Percentiles rank a stretch among this genome's conserved stretches.
Evolutionary conservation across 2,329 filamentous ascomycete genomes (phyloP).

Genomic region (Paecilomyces dactylethromorphus): DNA sequence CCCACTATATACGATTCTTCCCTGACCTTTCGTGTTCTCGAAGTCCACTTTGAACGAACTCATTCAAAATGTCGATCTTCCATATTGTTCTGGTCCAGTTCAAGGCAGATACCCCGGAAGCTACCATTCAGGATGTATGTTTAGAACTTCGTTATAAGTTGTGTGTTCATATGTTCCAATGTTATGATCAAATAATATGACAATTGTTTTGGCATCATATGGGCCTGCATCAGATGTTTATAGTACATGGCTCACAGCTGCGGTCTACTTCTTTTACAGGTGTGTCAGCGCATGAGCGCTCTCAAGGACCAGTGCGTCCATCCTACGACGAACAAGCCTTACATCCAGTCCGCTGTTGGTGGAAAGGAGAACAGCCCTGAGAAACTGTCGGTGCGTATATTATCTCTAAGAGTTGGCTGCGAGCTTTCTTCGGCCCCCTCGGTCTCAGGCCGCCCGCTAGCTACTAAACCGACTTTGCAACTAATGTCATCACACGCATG

Average conservation of each 20-base stretch:
- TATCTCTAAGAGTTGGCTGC: not conserved
- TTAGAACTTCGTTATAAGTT: not conserved
- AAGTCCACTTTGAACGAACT: not conserved
- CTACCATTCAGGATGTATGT: not conserved
- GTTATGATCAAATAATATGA: too few species aligned
- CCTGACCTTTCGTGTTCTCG: not conserved
- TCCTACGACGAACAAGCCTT: constrained; percentile 47
- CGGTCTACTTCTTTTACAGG: constrained; percentile 26
- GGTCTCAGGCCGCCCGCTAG: not conserved
- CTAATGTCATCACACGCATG: not conserved
- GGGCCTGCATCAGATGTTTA: not conserved
- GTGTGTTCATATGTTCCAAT: not conserved
- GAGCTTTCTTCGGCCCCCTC: not conserved
- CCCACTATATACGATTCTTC: not conserved
- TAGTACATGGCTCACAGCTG: not conserved
- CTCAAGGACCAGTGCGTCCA: constrained; percentile 50
- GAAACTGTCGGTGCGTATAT: constrained; percentile 46
- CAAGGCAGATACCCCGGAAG: not conserved
- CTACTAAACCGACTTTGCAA: not conserved
- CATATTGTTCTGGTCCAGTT: not conserved
- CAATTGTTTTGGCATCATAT: not conserved
- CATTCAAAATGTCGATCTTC: not conserved
- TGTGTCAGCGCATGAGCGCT: constrained; percentile 47
- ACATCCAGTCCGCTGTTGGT: constrained; percentile 50
- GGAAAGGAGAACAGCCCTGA: constrained; percentile 55